Conservation (phyloP, 2,329 filamentous ascomycete species). For the Chaetomium sp. region DNA sequence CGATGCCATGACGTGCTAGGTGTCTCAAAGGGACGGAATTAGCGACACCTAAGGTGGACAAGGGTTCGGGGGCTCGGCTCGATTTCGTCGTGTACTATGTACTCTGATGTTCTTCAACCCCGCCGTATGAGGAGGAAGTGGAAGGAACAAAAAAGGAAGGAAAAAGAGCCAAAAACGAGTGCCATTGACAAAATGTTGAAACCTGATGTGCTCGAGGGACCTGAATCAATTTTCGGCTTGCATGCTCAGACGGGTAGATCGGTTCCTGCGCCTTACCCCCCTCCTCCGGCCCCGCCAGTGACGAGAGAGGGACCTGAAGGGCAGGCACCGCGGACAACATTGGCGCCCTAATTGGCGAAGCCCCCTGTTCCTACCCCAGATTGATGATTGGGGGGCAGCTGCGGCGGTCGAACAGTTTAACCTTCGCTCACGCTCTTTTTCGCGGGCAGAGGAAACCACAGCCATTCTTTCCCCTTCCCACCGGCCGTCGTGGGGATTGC, state of each 20-base stretch:
- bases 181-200: too few species aligned
- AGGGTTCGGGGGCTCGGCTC: too few species aligned
- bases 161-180: too few species aligned
- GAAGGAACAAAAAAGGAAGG: too few species aligned
- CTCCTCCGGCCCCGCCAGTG: background rate
- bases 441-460: background rate
- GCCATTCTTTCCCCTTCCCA: background rate
- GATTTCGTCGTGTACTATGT: too few species aligned
- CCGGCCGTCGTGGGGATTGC: constrained; percentile 2
- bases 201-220: background rate
- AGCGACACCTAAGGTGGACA: too few species aligned
- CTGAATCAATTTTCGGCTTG: background rate
- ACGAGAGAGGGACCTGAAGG: background rate
- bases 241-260: too few species aligned
- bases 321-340: background rate
- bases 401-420: constrained; percentile 8
- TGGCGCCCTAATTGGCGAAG: too few species aligned
- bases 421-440: constrained; percentile 6
- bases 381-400: constrained; percentile 13
- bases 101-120: too few species aligned
- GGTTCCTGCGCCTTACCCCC: background rate
- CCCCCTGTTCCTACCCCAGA: constrained; percentile 9
- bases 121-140: too few species aligned
- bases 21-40: too few species aligned
- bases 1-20: too few species aligned